phyloP scores from a whole-genome alignment of 108 stramenopile species.

The Cyclotella kingstonii region DNA sequence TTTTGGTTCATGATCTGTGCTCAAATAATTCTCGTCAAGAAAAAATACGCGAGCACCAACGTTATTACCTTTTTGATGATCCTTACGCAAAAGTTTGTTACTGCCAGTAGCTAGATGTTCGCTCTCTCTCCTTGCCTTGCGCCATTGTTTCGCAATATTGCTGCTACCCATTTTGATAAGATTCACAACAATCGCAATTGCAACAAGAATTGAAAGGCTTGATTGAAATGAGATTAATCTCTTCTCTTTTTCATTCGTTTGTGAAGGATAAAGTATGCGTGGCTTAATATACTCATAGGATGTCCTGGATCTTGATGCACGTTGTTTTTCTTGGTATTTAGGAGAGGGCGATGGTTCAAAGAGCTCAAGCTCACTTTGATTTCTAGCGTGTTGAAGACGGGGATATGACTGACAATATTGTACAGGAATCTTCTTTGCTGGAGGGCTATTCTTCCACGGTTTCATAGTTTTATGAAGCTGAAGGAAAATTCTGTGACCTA shows the following conservation, averaged over 20 bases:
- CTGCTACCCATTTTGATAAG: background rate
- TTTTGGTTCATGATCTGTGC: background rate
- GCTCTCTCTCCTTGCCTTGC: background rate
- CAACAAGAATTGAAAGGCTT: background rate
- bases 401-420: background rate
- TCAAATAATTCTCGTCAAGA: conserved; percentile 3
- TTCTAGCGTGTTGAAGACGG: background rate
- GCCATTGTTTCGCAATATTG: background rate
- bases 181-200: background rate
- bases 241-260: background rate
- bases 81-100: background rate
- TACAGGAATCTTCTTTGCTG: background rate
- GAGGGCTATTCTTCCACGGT: conserved; percentile 2
- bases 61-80: background rate
- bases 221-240: background rate
- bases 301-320: background rate
- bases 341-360: background rate
- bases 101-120: background rate
- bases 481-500: background rate
- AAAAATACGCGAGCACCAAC: background rate
- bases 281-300: conserved; percentile 1
- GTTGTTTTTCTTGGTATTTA: background rate
- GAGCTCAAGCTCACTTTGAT: conserved; percentile 2
- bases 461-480: background rate
- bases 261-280: background rate